Conservation (phyloP, 2,329 filamentous ascomycete species). For the Parascedosporium putredinis region DNA sequence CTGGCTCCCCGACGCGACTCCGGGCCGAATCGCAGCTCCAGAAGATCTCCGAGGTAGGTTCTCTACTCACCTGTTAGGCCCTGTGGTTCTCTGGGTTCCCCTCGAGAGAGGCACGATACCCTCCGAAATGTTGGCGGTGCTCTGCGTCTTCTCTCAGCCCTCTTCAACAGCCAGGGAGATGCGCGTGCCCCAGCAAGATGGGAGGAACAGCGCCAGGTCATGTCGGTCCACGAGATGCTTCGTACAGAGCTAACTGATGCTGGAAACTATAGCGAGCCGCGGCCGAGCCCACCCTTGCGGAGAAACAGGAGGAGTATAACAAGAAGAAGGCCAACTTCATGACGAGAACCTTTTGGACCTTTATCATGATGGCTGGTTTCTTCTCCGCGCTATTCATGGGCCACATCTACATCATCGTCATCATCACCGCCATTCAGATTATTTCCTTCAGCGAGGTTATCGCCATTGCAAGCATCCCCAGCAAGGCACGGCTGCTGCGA, state of each 20-base stretch:
- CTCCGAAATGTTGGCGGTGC: too few species aligned
- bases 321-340: constrained; percentile 99
- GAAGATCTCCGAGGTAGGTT: constrained; percentile 26
- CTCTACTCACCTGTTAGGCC: too few species aligned
- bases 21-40: constrained; percentile 22
- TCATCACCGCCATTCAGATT: constrained; percentile 90
- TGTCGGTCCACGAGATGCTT: neutral
- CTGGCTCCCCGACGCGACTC: constrained; percentile 18
- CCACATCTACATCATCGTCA: constrained; percentile 91
- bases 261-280: constrained; percentile 7
- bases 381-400: constrained; percentile 88
- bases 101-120: too few species aligned
- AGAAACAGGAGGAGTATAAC: constrained; percentile 61
- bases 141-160: too few species aligned
- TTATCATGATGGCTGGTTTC: constrained; percentile 93
- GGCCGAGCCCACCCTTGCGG: constrained; percentile 20
- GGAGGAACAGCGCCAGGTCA: too few species aligned
- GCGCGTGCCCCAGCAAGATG: too few species aligned
- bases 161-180: too few species aligned
- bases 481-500: constrained; percentile 76
- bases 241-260: neutral
- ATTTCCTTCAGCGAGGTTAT: constrained; percentile 99
- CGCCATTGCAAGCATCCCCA: constrained; percentile 90
- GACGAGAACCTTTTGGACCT: constrained; percentile 92
- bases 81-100: too few species aligned